These are phyloP conservation scores for Fusarium lateritium DNA, from an alignment of 2,329 filamentous ascomycete genomes.

Conservation along the genomic window DNA sequence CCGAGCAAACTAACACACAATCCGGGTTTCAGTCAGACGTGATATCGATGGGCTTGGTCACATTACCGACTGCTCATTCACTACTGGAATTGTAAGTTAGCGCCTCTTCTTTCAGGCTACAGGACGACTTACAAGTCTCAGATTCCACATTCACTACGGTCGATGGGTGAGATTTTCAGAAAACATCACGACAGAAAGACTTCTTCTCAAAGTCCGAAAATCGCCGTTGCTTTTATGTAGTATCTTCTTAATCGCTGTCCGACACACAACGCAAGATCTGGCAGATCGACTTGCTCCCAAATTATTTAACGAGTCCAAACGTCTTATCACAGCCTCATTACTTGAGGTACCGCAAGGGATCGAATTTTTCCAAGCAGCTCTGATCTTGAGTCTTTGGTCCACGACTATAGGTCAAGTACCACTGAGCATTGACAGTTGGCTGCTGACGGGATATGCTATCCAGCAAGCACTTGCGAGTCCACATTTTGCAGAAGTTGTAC, in stretches of 20 bases:
- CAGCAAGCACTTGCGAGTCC: constrained; percentile 46
- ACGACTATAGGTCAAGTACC: constrained; percentile 48
- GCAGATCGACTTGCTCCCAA: constrained; percentile 44
- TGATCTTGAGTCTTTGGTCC: constrained; percentile 50
- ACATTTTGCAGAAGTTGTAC: constrained; percentile 31
- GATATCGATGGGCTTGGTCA: constrained; percentile 43
- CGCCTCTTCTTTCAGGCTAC: fast-evolving
- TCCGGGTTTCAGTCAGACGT: constrained; percentile 26
- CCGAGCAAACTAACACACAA: constrained; percentile 6
- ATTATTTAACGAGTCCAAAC: constrained; percentile 46
- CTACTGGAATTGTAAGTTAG: constrained; percentile 42
- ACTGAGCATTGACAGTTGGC: constrained; percentile 50
- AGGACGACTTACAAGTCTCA: constrained; percentile 13
- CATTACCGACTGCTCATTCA: constrained; percentile 30
- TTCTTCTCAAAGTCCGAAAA: constrained; percentile 16
- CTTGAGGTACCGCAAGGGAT: constrained; percentile 36
- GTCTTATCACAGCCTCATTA: constrained; percentile 30
- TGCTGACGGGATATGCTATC: constrained; percentile 47
- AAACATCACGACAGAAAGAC: constrained; percentile 15
- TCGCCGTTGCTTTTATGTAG: constrained; percentile 47
- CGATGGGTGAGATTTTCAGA: constrained; percentile 49
- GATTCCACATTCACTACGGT: constrained; percentile 48
- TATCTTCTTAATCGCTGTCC: constrained; percentile 47
- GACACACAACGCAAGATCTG: constrained; percentile 45
- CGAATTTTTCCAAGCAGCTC: constrained; percentile 46